Evolutionary conservation across 768 basidiomycete species (phyloP), one percentile per base, ranked within the genome.

Genomic region (Lactarius tabidus): DNA sequence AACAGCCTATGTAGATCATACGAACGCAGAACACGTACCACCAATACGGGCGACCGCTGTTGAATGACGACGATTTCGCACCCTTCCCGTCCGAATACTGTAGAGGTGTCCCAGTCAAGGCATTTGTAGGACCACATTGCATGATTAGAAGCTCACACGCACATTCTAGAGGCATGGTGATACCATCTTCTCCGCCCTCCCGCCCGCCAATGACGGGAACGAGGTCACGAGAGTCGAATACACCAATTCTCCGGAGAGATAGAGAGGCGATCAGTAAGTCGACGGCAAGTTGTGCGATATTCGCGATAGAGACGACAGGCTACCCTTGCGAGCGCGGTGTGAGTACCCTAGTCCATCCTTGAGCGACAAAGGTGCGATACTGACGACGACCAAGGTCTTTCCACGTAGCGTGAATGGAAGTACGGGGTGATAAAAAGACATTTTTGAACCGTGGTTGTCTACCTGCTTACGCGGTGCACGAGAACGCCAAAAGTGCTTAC

Each of bases 241-340:
- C 75, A 38, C 87, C 92, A 9, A 91, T 75, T 54, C 82, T 79
- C 59, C 77, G 74, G 26, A 94, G 79, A 35, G 79, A 79, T 55
- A 91, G 78, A 1, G 88, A 86, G 6, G 87, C 75, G 67, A 92
- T 86, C 66, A 94, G 76, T 20, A 94, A 76, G 75, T 94, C 91
- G 12, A 78, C 85, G 0, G 90, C 84, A 15, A 94, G 80, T 71
- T 94, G 91, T n/a, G 85, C 80, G 51, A 93, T 82, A 76, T 93
- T 93, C 56, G 89, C 91, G 14, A 85, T 84, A 6, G 91, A 92
- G 14, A 93, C 89, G 52, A 91, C 72, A 38, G 92, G 91, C 84
- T 85, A 62, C 45, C 48, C 69, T 68, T 74, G 70, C 45, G 51
- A 56, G 10, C 28, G 10, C 33, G 56, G 39, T 28, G 41, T 51